phyloP scores from a whole-genome alignment of 129 eudicot species.

The Heracleum sosnowskyi region DNA sequence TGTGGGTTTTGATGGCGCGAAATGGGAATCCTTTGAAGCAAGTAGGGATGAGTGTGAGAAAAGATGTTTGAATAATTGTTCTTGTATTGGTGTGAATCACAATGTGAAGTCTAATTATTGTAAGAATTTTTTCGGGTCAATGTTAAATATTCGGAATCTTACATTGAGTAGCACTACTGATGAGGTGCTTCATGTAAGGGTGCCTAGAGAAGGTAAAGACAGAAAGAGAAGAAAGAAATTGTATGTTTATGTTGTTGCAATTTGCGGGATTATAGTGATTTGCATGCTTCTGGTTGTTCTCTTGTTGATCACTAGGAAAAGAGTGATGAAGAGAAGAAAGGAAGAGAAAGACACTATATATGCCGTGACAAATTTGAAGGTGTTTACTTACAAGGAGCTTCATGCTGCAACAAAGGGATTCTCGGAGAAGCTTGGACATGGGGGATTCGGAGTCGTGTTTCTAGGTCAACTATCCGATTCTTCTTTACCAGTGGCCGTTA shows the following conservation, averaged over 20 bases:
- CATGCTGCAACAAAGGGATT: slow-evolving; percentile 73
- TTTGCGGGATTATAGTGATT: slow-evolving; percentile 29
- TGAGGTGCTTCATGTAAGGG: slow-evolving; percentile 44
- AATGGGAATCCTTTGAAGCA: slow-evolving; percentile 27
- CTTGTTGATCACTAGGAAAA: slow-evolving; percentile 30
- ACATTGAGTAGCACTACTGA: slow-evolving; percentile 39
- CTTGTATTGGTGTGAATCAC: slow-evolving; percentile 53
- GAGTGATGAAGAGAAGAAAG: slow-evolving; percentile 28
- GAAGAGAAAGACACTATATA: slow-evolving; percentile 48
- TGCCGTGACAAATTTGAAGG: slow-evolving; percentile 60
- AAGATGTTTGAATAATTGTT: slow-evolving; percentile 57
- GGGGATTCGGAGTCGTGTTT: slow-evolving; percentile 89
- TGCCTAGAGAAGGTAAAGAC: slow-evolving; percentile 17
- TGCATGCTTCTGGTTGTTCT: slow-evolving; percentile 11
- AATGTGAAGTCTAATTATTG: slow-evolving; percentile 41
- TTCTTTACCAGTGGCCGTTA: slow-evolving; percentile 65
- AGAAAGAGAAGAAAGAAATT: slow-evolving; percentile 16
- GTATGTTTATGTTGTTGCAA: slow-evolving; percentile 18
- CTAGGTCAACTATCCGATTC: slow-evolving; percentile 52
- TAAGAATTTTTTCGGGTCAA: slow-evolving; percentile 49
- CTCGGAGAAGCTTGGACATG: slow-evolving; percentile 86
- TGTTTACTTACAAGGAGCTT: slow-evolving; percentile 80
- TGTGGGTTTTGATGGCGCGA: slow-evolving; percentile 40
- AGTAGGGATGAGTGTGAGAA: slow-evolving; percentile 45
- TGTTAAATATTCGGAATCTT: slow-evolving; percentile 56